A percentile compares a stretch with the other conserved stretches of the same genome.
Conservation (phyloP, 1,284 basidiomycete genomes). For the Meripilus lineatus region DNA sequence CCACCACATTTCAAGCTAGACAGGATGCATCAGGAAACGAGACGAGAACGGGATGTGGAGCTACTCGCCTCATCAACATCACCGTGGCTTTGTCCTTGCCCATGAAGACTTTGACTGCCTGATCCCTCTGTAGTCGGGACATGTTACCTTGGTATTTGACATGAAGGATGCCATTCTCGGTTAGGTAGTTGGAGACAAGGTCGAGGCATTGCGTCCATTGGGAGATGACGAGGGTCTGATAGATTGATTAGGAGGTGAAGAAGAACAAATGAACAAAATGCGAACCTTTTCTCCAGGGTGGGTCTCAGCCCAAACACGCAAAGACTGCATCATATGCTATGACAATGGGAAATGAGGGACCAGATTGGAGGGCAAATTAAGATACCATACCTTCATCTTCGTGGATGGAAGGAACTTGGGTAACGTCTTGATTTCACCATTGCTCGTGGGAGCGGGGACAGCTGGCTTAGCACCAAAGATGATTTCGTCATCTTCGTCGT, state of each 20-base stretch:
- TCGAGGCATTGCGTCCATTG: constrained; percentile 57
- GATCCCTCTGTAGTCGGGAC: constrained; percentile 43
- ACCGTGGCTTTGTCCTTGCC: constrained; percentile 46
- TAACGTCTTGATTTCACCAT: constrained; percentile 35
- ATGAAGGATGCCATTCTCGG: constrained; percentile 42
- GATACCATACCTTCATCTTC: constrained; percentile 54
- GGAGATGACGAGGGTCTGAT: constrained; percentile 50
- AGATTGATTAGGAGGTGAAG: constrained; percentile 4
- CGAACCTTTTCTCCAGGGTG: constrained; percentile 54
- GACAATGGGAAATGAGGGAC: constrained; percentile 1
- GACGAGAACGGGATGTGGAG: background rate
- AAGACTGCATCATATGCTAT: constrained; percentile 51
- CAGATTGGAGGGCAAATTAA: background rate
- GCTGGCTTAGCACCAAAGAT: constrained; percentile 34
- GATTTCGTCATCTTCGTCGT: constrained; percentile 34
- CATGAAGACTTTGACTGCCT: constrained; percentile 52
- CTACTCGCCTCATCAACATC: constrained; percentile 42
- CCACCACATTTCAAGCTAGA: constrained; percentile 51
- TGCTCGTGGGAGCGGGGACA: constrained; percentile 17
- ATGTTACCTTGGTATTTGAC: constrained; percentile 64
- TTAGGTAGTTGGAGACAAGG: constrained; percentile 51
- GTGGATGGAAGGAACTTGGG: constrained; percentile 52
- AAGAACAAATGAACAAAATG: constrained; percentile 1
- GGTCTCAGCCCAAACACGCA: constrained; percentile 34
- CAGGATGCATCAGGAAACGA: background rate